A percentile compares a stretch with the other conserved stretches of the same genome.
These are phyloP conservation scores for Penicillium nordicum DNA, from an alignment of 2,329 filamentous ascomycete species.

Conservation along the genomic window DNA sequence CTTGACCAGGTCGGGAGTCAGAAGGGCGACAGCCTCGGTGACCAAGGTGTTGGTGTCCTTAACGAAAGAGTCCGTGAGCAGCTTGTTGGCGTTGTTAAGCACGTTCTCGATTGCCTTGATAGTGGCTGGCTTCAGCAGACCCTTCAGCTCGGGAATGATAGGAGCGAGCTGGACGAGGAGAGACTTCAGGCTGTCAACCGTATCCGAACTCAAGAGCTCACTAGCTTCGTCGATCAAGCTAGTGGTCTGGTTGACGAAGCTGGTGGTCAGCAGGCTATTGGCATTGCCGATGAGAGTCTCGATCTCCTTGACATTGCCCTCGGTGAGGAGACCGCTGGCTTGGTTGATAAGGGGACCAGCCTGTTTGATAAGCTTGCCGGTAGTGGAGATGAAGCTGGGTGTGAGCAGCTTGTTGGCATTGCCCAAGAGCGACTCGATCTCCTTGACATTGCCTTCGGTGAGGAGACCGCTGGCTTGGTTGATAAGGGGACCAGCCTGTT, in stretches of 20 bases:
- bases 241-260: conserved; percentile 15
- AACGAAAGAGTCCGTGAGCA: conserved; percentile 22
- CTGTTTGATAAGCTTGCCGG: conserved; percentile 13
- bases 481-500: conserved; percentile 11
- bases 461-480: conserved; percentile 2
- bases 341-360: conserved; percentile 8
- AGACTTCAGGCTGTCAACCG: conserved; percentile 20
- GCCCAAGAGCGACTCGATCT: conserved; percentile 56
- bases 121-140: conserved; percentile 20
- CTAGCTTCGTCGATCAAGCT: conserved; percentile 16
- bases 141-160: conserved; percentile 20
- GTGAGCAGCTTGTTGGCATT: conserved; percentile 17
- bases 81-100: conserved; percentile 20
- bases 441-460: conserved; percentile 62
- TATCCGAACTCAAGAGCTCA: conserved; percentile 11
- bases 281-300: conserved; percentile 49
- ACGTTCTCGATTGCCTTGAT: conserved; percentile 18
- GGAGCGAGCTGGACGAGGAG: conserved; percentile 15
- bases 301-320: conserved; percentile 68
- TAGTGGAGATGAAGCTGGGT: conserved; percentile 9
- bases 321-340: conserved; percentile 4
- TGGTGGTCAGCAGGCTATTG: conserved; percentile 11
- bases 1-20: conserved; percentile 19
- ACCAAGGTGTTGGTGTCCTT: conserved; percentile 20
- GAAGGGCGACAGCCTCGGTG: conserved; percentile 16